Evolutionary conservation across 768 basidiomycete genomes (phyloP).

Genomic region (Crucibulum laeve): DNA sequence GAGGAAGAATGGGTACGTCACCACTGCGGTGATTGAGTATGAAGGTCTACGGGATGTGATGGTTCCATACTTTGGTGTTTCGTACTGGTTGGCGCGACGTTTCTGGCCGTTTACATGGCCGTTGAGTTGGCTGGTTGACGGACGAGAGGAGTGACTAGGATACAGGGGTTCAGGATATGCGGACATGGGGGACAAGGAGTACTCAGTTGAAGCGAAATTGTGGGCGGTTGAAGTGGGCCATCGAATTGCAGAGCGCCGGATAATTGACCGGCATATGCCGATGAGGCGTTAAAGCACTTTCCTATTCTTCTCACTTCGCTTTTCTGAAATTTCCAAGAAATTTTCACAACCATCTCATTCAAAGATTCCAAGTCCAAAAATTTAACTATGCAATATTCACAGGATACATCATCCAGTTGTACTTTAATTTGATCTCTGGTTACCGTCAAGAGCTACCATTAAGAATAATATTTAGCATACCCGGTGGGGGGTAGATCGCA

Average conservation of each 20-base stretch:
- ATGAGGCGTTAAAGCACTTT: too few species aligned
- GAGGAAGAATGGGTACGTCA: constrained; percentile 37
- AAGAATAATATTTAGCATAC: constrained; percentile 29
- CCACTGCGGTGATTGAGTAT: constrained; percentile 13
- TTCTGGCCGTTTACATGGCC: constrained; percentile 21
- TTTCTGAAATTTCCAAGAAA: too few species aligned
- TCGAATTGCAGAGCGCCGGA: too few species aligned
- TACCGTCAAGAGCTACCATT: constrained; percentile 2
- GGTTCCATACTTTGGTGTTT: neutral
- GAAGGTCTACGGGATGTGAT: constrained; percentile 2
- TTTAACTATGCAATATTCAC: neutral
- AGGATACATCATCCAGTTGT: neutral
- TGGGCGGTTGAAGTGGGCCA: neutral
- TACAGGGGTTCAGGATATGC: constrained; percentile 16
- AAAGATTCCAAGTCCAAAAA: too few species aligned
- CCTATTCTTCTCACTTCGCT: too few species aligned
- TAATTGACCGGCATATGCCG: too few species aligned
- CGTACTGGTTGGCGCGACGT: constrained; percentile 13
- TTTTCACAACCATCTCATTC: too few species aligned
- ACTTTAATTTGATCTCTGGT: neutral
- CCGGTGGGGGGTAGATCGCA: constrained; percentile 37
- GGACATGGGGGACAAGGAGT: constrained; percentile 8
- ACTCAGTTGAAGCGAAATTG: neutral
- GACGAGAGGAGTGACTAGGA: constrained; percentile 12
- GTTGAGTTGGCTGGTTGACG: constrained; percentile 15